Evolutionary conservation across 306 rosid species (phyloP).

Genomic region (Sophora flavescens): DNA sequence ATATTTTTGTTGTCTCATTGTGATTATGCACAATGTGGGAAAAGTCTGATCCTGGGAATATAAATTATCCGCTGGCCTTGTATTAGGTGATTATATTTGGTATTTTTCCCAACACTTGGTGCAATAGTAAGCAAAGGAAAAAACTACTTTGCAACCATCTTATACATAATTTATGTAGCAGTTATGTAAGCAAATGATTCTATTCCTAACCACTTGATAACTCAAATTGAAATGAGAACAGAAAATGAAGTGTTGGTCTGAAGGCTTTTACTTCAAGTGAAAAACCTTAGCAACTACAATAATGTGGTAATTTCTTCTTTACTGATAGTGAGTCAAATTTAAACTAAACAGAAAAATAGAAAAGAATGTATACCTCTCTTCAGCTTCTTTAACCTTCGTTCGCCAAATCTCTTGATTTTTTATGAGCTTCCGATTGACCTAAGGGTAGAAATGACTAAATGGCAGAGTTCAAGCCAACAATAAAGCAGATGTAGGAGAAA

Average conservation of each 20-base stretch:
- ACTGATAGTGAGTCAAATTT: slow-evolving; percentile 2
- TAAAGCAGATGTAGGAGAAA: slow-evolving; percentile 15
- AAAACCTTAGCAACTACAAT: slow-evolving; percentile 16
- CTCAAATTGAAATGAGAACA: slow-evolving; percentile 4
- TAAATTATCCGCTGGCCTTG: too few relatives aligned
- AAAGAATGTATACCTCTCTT: slow-evolving; percentile 69
- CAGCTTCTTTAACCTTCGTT: slow-evolving; percentile 70
- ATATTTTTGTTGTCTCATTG: too few relatives aligned
- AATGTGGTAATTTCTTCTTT: neutral
- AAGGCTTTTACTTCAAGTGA: neutral
- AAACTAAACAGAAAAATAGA: neutral
- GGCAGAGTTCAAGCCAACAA: slow-evolving; percentile 27
- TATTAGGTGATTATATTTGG: too few relatives aligned
- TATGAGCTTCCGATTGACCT: slow-evolving; percentile 76
- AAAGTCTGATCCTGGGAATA: too few relatives aligned
- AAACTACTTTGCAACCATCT: slow-evolving; percentile 16
- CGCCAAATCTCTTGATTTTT: slow-evolving; percentile 77
- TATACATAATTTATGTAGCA: neutral
- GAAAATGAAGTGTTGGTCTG: neutral
- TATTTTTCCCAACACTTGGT: too few relatives aligned
- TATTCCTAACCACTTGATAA: neutral
- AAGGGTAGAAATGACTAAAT: slow-evolving; percentile 32
- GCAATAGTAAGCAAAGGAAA: slow-evolving; percentile 9
- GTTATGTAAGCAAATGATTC: neutral
- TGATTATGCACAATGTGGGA: too few relatives aligned